Evolutionary conservation across 75 land plant species (phyloP).

Genomic region (Sequoia sempervirens): DNA sequence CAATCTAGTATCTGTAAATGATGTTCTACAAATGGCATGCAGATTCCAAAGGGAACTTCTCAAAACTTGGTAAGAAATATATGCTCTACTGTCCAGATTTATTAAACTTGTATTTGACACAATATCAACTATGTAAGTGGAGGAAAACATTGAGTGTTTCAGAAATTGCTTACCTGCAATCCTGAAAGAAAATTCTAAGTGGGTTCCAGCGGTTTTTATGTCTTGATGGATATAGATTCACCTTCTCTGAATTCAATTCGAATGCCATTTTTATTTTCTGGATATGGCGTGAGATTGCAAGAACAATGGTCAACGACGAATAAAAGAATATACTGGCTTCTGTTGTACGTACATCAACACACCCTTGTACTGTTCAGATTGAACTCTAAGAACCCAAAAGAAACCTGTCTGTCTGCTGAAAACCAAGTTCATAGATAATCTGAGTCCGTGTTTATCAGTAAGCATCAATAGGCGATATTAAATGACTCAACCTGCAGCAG

Average conservation of each 20-base stretch:
- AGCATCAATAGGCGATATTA: background rate
- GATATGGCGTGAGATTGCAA: background rate
- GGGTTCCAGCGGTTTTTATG: background rate
- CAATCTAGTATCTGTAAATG: background rate
- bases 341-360: background rate
- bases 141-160: background rate
- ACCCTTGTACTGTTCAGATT: background rate
- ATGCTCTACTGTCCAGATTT: background rate
- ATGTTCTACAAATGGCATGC: background rate
- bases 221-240: background rate
- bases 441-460: background rate
- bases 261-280: background rate
- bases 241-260: constrained; percentile 3
- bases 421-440: background rate
- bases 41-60: background rate
- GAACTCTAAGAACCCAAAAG: background rate
- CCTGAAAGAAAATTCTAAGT: constrained; percentile 5
- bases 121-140: background rate
- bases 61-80: background rate
- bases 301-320: background rate
- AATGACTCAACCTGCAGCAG: background rate
- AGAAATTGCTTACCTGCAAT: background rate
- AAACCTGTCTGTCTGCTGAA: background rate
- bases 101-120: background rate
- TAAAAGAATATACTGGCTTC: background rate